Evolutionary conservation across 768 basidiomycete species (phyloP).

Genomic region (Xerocomus potaroensis): DNA sequence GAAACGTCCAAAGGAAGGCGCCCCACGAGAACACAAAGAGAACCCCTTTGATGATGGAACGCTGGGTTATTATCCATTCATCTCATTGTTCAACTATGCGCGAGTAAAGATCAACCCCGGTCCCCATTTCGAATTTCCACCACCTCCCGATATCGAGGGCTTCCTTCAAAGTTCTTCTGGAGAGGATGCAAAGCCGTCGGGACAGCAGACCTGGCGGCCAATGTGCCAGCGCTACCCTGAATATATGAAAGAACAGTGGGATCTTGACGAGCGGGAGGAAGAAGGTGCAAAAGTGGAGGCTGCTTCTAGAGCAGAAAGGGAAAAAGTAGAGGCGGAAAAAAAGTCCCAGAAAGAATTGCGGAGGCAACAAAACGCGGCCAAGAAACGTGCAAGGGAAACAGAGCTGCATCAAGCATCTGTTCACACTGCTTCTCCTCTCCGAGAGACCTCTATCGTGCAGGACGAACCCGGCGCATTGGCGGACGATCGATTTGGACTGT

Average conservation of each 20-base stretch:
- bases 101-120: conserved; percentile 84
- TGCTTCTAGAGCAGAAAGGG: conserved; percentile 41
- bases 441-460: conserved; percentile 28
- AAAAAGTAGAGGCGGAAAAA: conserved; percentile 33
- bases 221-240: conserved; percentile 81
- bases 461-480: conserved; percentile 27
- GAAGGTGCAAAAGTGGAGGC: conserved; percentile 50
- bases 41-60: conserved; percentile 93
- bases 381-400: conserved; percentile 45
- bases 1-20: conserved; percentile 59
- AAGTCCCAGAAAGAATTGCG: conserved; percentile 46
- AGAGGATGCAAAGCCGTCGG: conserved; percentile 27
- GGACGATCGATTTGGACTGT: too few species aligned
- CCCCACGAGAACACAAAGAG: conserved; percentile 67
- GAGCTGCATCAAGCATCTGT: conserved; percentile 21
- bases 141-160: conserved; percentile 73
- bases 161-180: conserved; percentile 40
- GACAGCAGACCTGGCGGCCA: conserved; percentile 63
- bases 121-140: conserved; percentile 77
- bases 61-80: conserved; percentile 92
- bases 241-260: conserved; percentile 80
- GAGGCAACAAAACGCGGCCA: conserved; percentile 48
- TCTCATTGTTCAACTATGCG: conserved; percentile 90
- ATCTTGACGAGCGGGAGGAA: conserved; percentile 73
- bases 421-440: conserved; percentile 23